Percentiles rank a stretch among this genome's conserved stretches.
Conservation (phyloP, 2,329 filamentous ascomycete species). For the Hymenoscyphus infarciens region DNA sequence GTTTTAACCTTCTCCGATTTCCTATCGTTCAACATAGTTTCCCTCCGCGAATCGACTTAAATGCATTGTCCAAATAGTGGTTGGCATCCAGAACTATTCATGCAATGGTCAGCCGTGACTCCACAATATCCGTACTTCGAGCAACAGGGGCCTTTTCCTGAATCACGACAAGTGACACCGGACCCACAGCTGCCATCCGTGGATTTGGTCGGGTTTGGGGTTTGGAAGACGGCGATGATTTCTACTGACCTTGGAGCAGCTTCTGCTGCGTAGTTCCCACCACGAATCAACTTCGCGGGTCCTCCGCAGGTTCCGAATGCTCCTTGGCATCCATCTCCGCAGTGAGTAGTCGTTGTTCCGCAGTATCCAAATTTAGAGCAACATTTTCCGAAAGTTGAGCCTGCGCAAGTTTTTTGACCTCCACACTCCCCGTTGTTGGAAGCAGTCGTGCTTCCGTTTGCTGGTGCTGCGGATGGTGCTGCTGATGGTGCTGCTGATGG, state of each 20-base stretch:
- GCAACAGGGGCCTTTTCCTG: too few species aligned
- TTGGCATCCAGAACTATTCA: too few species aligned
- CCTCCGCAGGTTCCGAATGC: conserved; percentile 11
- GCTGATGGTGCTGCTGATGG: not conserved
- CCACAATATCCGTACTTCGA: not conserved
- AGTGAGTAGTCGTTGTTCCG: conserved; percentile 8
- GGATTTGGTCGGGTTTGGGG: too few species aligned
- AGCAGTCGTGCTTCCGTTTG: not conserved
- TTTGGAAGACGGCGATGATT: too few species aligned
- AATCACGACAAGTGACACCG: too few species aligned
- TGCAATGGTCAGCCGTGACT: not conserved
- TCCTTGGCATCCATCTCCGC: conserved; percentile 10
- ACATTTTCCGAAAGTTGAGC: conserved; percentile 9
- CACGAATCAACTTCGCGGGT: conserved; percentile 2
- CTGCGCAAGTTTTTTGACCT: conserved; percentile 2
- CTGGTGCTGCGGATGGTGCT: not conserved
- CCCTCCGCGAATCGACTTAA: not conserved
- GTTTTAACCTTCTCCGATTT: conserved; percentile 8
- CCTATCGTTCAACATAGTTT: not conserved
- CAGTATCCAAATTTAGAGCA: conserved; percentile 11
- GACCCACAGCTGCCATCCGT: too few species aligned
- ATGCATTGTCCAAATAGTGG: not conserved
- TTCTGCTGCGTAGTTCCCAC: not conserved
- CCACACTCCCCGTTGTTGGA: conserved; percentile 8
- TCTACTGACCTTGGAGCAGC: too few species aligned